Evolutionary conservation across 2,329 filamentous ascomycete species (phyloP), one percentile per base, ranked within the genome.

Genomic region (Cercospora zeae-maydis): DNA sequence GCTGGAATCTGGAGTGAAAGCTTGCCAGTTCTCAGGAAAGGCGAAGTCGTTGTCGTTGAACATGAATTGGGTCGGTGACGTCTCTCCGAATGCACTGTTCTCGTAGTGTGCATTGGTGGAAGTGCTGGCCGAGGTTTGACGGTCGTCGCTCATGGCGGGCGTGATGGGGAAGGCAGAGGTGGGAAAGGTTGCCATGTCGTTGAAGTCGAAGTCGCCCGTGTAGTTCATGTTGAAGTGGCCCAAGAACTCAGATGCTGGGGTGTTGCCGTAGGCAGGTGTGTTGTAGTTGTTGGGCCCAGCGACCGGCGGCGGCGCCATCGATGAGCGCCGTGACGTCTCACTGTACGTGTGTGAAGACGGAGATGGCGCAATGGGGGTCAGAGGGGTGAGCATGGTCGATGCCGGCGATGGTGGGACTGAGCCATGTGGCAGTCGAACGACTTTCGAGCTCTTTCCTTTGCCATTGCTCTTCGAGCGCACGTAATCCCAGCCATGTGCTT

Each of bases 391-490:
- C 61, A 73, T 72, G 5, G 71, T 63, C 1, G 86, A 80, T 69
- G 82, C 84, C 36, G 83, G 85, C 10, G 89, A 88, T 31, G 87
- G 87, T 1, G 89, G 78, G 70, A 83, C 84, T 61, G 83, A 84
- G 10, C 88, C 83, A 67, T 83, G 81, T 36, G 88, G 87, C 24
- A 66, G 86, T 82, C 69, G 83, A 76, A 64, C 84, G 78, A 66
- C 80, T 68, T 65, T 81, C 78, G 80, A 82, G 63, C 75, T 78
- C 27, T 80, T 80, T 58, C 83, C 86, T 79, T 89, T 91, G 75
- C 90, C 90, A 73, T 96, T 96, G 76, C 89, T 93, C 84, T 97
- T 97, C 63, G 92, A 93, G 67, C 93, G 90, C 60, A 93, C 84
- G 70, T 97, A 97, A n/a, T 83, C 83, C 89, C 91, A 96, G 63